These are phyloP conservation scores for Kodamaea nitidulidarum DNA, from an alignment of 805 yeast species.

Conservation along the genomic window DNA sequence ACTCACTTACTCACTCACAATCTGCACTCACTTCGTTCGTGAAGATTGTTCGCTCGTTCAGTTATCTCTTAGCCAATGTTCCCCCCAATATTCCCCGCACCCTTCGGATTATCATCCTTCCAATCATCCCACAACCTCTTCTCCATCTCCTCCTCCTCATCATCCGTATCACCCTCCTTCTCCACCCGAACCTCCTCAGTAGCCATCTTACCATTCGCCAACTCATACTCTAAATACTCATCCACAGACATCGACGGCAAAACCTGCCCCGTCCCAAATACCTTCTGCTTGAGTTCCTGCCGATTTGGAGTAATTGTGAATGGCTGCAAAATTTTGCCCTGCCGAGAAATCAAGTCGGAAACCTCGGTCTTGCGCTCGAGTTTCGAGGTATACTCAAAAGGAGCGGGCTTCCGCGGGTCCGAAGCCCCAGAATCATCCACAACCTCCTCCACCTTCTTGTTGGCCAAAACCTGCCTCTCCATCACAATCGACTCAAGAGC, in stretches of 20 bases:
- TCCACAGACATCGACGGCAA: constrained; percentile 94
- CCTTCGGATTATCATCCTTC: constrained; percentile 78
- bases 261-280: constrained; percentile 86
- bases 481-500: constrained; percentile 54
- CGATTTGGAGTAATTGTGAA: constrained; percentile 64
- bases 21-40: too few relatives aligned
- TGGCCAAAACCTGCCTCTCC: constrained; percentile 63
- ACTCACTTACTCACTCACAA: too few relatives aligned
- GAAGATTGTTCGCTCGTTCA: neutral
- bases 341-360: constrained; percentile 49
- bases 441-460: constrained; percentile 29
- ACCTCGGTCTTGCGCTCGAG: constrained; percentile 40
- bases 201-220: constrained; percentile 77
- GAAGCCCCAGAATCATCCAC: constrained; percentile 10
- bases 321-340: constrained; percentile 80
- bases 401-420: constrained; percentile 9
- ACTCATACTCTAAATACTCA: constrained; percentile 82
- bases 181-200: constrained; percentile 39
- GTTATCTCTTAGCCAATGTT: constrained; percentile 31
- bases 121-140: constrained; percentile 92
- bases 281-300: constrained; percentile 57
- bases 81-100: constrained; percentile 78
- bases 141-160: constrained; percentile 65
- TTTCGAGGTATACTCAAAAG: constrained; percentile 59
- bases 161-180: constrained; percentile 38